Evolutionary conservation across 495 filamentous ascomycete species (phyloP).

Genomic region (Aspergillus homomorphus): DNA sequence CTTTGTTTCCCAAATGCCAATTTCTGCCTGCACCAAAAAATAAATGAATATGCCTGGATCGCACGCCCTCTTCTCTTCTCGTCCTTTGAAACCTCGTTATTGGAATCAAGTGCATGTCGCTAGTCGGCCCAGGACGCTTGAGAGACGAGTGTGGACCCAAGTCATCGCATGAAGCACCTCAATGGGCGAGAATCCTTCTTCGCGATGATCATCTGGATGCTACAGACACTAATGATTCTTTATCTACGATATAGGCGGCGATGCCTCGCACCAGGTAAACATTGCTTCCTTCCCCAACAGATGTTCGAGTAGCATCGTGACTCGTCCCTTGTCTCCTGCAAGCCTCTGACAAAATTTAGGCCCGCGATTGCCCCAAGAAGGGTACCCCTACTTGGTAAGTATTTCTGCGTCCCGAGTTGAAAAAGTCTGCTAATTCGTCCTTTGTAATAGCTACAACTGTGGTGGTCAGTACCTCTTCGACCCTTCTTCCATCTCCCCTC

Average conservation of each 20-base stretch:
- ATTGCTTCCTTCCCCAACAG: constrained; percentile 5
- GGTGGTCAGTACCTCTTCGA: constrained; percentile 51
- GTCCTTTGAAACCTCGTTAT: too few species aligned
- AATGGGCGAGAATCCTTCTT: neutral
- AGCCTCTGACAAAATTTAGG: constrained; percentile 46
- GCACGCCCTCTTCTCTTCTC: neutral
- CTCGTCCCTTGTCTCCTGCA: neutral
- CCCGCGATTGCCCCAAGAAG: constrained; percentile 93
- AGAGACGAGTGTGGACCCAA: too few species aligned
- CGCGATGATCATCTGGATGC: neutral
- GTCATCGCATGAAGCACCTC: neutral
- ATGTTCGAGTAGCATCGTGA: neutral
- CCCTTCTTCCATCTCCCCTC: neutral
- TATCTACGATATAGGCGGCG: constrained; percentile 56
- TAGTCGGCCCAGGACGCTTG: too few species aligned
- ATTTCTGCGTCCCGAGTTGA: constrained; percentile 10
- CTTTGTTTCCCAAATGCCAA: constrained; percentile 1
- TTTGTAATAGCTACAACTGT: constrained; percentile 66
- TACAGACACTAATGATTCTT: neutral
- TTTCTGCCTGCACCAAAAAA: neutral
- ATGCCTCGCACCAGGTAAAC: constrained; percentile 67
- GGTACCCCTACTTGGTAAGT: constrained; percentile 84
- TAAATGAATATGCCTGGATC: neutral
- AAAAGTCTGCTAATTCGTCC: constrained; percentile 26
- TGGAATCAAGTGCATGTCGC: too few species aligned